Evolutionary conservation across 805 yeast species (phyloP), one percentile per base, ranked within the genome.

Genomic region (Candida vartiovaarae): DNA sequence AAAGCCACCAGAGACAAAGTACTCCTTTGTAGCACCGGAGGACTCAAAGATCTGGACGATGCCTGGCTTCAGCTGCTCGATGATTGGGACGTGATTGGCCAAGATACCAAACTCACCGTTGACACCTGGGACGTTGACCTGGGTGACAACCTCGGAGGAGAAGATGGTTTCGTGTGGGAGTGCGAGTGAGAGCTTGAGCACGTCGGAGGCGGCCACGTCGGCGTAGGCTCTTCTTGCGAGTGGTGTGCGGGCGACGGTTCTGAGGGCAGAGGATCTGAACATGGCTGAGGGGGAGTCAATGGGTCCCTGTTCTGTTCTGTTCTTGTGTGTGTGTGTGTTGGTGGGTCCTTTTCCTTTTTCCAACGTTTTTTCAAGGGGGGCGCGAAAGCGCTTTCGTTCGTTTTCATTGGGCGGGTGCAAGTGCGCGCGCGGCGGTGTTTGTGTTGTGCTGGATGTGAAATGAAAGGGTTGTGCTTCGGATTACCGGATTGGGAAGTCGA

Each of bases 51-150:
- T 80, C 69, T 90, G 96, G 60, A 93, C 84, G 50, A 93, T 76
- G 68, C 99, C 99, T 58, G 99, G 96, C 63, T 82, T 78, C 66
- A 93, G 81, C 76, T 93, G 95, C 74, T 93, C 98, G 53, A 91
- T 88, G 60, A 85, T 80, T 60, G 99, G 98, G 62, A 93, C 96
- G 80, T 93, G 99, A 74, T 87, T 84, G 59, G 98, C 96, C 64
- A 93, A 74, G 54, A 93, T 79, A 86, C 99, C 99, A 70, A 91
- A 79, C 64, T 86, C 95, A 67, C 99, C 99, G 55, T 93, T 82
- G 61, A 83, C 76, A 52, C 96, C 95, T 62, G 99, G 99, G 56
- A 93, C 75, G 74, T 93, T 93, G 57, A 93, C 98, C 76, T 93
- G 88, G 62, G 66, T 62, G 36, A 71, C 75, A 35, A 52, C 48